These are phyloP conservation scores for Neofusicoccum sp. DNA, from an alignment of 2,329 filamentous ascomycete species.

Conservation along the genomic window DNA sequence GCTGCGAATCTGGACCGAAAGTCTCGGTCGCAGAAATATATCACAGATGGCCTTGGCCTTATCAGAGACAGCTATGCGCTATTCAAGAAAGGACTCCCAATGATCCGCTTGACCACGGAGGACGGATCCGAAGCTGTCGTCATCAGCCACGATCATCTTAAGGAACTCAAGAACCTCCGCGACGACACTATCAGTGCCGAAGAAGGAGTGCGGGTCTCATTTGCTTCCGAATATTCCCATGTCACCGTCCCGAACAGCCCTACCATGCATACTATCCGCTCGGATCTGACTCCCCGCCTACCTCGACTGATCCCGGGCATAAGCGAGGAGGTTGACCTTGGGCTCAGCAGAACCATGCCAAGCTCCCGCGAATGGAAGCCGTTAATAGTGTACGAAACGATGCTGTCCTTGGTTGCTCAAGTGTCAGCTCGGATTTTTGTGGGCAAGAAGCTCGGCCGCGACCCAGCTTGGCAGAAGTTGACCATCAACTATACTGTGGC, in stretches of 20 bases:
- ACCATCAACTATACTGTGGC: conserved; percentile 47
- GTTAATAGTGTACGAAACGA: conserved; percentile 33
- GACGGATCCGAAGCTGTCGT: conserved; percentile 25
- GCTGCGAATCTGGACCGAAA: background rate
- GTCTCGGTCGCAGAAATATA: background rate
- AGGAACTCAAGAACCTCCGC: conserved; percentile 33
- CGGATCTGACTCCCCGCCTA: conserved; percentile 34
- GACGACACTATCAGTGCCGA: conserved; percentile 34
- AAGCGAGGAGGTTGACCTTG: conserved; percentile 29
- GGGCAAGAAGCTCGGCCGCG: conserved; percentile 47
- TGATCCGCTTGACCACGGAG: background rate
- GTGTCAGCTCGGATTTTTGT: conserved; percentile 50
- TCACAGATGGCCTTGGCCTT: background rate
- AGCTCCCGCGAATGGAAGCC: conserved; percentile 40
- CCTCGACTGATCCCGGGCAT: conserved; percentile 30
- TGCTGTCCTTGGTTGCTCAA: conserved; percentile 48
- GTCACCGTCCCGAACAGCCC: conserved; percentile 17
- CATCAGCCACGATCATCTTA: conserved; percentile 28
- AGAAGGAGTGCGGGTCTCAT: conserved; percentile 22
- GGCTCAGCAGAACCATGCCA: conserved; percentile 28
- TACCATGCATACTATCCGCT: conserved; percentile 26
- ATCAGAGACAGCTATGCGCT: background rate
- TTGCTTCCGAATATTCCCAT: conserved; percentile 21
- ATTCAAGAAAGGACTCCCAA: background rate
- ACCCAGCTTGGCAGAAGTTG: conserved; percentile 46